These are phyloP conservation scores for Fraxinus sp. DNA, from an alignment of 305 asterid genomes.

Conservation along the genomic window DNA sequence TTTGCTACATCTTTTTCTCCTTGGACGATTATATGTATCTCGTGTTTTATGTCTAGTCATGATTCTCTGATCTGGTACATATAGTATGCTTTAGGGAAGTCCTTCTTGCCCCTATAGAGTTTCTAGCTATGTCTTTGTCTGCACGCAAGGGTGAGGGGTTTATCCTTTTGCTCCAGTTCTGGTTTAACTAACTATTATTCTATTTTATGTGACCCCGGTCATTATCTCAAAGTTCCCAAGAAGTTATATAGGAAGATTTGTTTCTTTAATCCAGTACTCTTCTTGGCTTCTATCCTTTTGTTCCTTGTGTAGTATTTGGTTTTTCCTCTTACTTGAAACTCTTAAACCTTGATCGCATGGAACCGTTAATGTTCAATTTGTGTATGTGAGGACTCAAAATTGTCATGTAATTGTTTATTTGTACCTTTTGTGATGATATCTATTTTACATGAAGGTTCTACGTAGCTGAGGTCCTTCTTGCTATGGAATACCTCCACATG, in stretches of 20 bases:
- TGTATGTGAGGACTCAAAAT: neutral
- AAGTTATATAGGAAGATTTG: neutral
- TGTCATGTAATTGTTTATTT: neutral
- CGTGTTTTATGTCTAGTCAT: neutral
- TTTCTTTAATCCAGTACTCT: neutral
- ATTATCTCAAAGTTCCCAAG: neutral
- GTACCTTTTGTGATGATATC: neutral
- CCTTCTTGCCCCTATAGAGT: neutral
- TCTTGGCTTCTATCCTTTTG: neutral
- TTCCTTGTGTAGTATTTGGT: neutral
- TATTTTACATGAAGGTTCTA: conserved; percentile 60
- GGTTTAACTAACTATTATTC: neutral
- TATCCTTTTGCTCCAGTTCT: neutral
- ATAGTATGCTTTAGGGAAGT: neutral
- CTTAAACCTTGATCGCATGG: neutral
- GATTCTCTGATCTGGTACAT: neutral
- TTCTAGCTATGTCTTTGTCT: neutral
- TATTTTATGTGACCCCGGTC: neutral
- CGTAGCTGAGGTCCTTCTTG: conserved; percentile 85
- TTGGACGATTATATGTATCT: neutral
- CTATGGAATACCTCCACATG: conserved; percentile 96
- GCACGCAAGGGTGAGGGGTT: neutral
- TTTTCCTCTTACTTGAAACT: neutral
- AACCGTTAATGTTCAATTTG: neutral
- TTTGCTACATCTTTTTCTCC: neutral